Base-by-base conservation (phyloP, 306 rosid genomes). In the Fragaria nilgerrensis region DNA sequence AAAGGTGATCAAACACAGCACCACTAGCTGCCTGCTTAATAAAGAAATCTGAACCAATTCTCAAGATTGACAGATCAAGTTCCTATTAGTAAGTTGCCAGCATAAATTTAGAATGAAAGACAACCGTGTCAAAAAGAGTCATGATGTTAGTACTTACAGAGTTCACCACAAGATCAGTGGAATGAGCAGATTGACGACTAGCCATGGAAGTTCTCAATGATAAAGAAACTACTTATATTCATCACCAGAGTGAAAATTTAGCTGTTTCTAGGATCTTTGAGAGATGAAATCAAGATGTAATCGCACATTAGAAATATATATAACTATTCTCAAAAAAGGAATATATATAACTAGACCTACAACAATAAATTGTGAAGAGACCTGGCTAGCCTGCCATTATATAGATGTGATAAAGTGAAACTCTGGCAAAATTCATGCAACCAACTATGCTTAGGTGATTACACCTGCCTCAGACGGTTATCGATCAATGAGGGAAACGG, bases 201-300 rank as follows among this genome's bases (percentile, higher is more conserved):
- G 68, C 41, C 41, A 32, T 32, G 66, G 63, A 72, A 41, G 14
- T n/a, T 49, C 36, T 64, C 73, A 73, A 64, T 37, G 58, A 2
- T 56, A 64, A 36, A n/a, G 48, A 25, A 23, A 50, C 9, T 25
- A 20, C 32, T 20, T 10, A 39, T 61, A 37, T 36, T 53, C 22
- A 34, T 62, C 47, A 70, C 76, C 47, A 49, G 20, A n/a, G 23
- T 29, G 52, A 53, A 66, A 66, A 75, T 20, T 41, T 50, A 63
- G 66, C 25, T 79, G 76, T 50, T 73, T 65, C 27, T 23, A 50
- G 32, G 71, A 75, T 64, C 59, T 20, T 49, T 4, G 39, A 50
- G 41, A 65, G 74, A 79, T 19, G 25, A 39, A 70, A 49, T 15
- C 55, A 49, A 44, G 53, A 58, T 78, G 16, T 75, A 16, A 34